These are phyloP conservation scores for Boletus rubescentipes DNA, from an alignment of 768 basidiomycete genomes.

Conservation along the genomic window DNA sequence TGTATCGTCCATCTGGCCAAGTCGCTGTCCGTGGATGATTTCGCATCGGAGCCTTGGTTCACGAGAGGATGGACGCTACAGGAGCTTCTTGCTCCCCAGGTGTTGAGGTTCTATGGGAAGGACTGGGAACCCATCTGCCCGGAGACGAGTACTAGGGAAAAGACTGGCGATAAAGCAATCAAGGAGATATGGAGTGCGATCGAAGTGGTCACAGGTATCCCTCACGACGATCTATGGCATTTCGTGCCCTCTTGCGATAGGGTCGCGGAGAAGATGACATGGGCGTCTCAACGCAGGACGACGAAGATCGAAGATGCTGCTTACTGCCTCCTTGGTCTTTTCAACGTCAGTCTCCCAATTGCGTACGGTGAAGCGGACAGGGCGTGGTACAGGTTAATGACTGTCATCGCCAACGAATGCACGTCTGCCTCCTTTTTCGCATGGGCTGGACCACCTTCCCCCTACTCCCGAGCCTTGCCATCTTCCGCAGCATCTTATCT, in stretches of 20 bases:
- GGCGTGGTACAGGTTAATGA: conserved; percentile 24
- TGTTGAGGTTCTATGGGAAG: conserved; percentile 19
- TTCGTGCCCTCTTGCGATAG: conserved; percentile 12
- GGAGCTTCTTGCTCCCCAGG: conserved; percentile 14
- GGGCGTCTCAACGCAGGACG: conserved; percentile 27
- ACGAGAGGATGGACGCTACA: conserved; percentile 23
- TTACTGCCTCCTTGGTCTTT: conserved; percentile 25
- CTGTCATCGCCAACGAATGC: conserved; percentile 12
- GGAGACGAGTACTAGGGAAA: neutral
- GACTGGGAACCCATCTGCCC: conserved; percentile 18
- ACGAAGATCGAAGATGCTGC: conserved; percentile 24
- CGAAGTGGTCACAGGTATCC: conserved; percentile 13
- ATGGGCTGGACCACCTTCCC: conserved; percentile 13
- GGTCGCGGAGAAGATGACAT: conserved; percentile 21
- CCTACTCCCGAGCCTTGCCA: conserved; percentile 11
- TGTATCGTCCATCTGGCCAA: conserved; percentile 24
- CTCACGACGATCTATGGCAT: conserved; percentile 5
- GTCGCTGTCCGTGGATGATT: conserved; percentile 9
- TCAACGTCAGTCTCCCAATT: conserved; percentile 23
- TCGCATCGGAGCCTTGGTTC: conserved; percentile 22
- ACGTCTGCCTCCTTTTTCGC: conserved; percentile 12
- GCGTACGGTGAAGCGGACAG: conserved; percentile 24
- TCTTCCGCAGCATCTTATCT: conserved; percentile 10
- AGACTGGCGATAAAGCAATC: conserved; percentile 11
- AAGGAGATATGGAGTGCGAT: conserved; percentile 10